phyloP scores from a whole-genome alignment of 495 filamentous ascomycete genomes.

The Aspergillus affinis region DNA sequence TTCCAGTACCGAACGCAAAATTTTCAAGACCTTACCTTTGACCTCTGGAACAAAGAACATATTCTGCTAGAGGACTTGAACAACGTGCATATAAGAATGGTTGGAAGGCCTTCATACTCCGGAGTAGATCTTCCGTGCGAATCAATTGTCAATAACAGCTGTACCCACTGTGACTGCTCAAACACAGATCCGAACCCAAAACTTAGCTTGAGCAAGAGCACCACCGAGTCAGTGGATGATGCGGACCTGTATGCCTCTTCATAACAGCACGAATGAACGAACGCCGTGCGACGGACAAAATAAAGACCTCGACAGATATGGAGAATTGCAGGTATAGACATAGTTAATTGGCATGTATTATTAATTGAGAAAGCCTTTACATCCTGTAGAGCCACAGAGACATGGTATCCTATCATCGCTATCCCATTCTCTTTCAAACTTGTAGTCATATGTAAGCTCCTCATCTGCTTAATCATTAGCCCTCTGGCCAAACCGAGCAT shows the following conservation, averaged over 20 bases:
- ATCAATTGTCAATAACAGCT: background rate
- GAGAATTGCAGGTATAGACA: background rate
- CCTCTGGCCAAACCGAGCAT: slow-evolving; percentile 1
- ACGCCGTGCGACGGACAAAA: background rate
- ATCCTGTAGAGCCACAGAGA: slow-evolving; percentile 90
- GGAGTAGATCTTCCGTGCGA: background rate
- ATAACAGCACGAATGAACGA: background rate
- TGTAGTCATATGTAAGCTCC: slow-evolving; percentile 99
- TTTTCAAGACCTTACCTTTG: background rate
- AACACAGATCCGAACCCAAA: background rate
- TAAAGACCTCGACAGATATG: background rate
- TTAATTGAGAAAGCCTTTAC: slow-evolving; percentile 98
- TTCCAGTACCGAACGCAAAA: background rate
- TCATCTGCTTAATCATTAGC: slow-evolving; percentile 72
- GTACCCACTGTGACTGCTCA: background rate
- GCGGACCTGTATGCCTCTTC: too few species aligned
- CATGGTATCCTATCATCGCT: slow-evolving; percentile 95
- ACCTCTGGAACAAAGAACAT: background rate
- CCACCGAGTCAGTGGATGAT: too few species aligned
- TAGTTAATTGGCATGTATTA: slow-evolving; percentile 5
- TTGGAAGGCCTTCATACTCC: background rate
- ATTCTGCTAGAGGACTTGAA: background rate
- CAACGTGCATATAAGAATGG: background rate
- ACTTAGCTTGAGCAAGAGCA: background rate
- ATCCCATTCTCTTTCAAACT: slow-evolving; percentile 96